Conservation (phyloP, 257 asterid genomes). For the Dorcoceras hygrometricum region DNA sequence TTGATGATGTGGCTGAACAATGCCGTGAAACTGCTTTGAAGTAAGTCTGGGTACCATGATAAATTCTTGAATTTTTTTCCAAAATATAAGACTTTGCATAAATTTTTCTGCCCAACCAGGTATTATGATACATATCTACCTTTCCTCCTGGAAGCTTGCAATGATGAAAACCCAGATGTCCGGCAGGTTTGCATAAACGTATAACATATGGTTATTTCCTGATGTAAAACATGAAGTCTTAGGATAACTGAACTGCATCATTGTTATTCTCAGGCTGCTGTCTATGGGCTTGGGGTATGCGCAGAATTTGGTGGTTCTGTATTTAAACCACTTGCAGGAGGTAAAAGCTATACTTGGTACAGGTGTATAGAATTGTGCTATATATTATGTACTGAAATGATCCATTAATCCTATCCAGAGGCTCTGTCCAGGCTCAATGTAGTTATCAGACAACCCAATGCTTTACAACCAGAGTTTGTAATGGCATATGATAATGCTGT, state of each 20-base stretch:
- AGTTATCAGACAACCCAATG: constrained; percentile 72
- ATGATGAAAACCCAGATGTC: constrained; percentile 88
- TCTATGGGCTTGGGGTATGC: constrained; percentile 95
- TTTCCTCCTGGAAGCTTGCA: constrained; percentile 96
- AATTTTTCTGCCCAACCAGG: constrained; percentile 38
- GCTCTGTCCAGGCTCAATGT: constrained; percentile 87
- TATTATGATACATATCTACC: constrained; percentile 91
- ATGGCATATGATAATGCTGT: constrained; percentile 99
- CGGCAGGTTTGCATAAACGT: constrained; percentile 63
- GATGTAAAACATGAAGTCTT: constrained; percentile 12
- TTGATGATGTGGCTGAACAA: constrained; percentile 99
- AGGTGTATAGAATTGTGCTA: constrained; percentile 1
- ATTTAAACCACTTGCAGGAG: constrained; percentile 86
- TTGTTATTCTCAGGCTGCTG: constrained; percentile 74
- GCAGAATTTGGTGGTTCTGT: constrained; percentile 88
- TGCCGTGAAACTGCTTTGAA: constrained; percentile 83
- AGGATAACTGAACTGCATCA: constrained; percentile 21
- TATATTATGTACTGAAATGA: constrained; percentile 9
- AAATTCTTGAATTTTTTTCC: constrained; percentile 19
- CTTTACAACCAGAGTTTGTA: constrained; percentile 61
- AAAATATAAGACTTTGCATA: constrained; percentile 14
- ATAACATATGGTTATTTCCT: background rate
- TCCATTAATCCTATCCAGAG: constrained; percentile 48
- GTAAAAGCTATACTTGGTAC: constrained; percentile 36
- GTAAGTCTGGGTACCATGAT: constrained; percentile 33